Conservation (phyloP, 306 rosid genomes). For the Vigna trinervia region DNA sequence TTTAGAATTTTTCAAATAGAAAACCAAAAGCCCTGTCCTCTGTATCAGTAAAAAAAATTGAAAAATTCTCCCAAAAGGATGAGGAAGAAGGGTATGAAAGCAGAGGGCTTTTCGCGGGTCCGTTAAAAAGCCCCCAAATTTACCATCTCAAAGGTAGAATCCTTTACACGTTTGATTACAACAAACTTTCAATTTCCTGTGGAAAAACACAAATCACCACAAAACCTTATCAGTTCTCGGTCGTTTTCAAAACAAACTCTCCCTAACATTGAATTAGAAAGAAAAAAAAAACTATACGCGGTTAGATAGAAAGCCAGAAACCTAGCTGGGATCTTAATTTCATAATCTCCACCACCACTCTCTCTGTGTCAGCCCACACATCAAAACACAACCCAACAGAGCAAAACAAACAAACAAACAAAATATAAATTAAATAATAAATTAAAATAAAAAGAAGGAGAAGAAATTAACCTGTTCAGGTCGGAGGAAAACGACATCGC, state of each 20-base stretch:
- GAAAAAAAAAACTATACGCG: neutral
- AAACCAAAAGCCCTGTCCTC: slow-evolving; percentile 5
- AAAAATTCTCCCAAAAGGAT: neutral
- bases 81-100: slow-evolving; percentile 31
- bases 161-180: slow-evolving; percentile 67
- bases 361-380: slow-evolving; percentile 51
- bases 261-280: neutral
- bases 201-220: slow-evolving; percentile 51
- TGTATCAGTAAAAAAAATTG: neutral
- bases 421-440: neutral
- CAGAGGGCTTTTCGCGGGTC: slow-evolving; percentile 49
- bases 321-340: slow-evolving; percentile 43
- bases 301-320: slow-evolving; percentile 37
- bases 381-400: slow-evolving; percentile 40
- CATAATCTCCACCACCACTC: slow-evolving; percentile 49
- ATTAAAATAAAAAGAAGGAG: neutral
- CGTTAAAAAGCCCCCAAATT: slow-evolving; percentile 48
- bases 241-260: slow-evolving; percentile 38
- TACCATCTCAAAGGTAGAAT: slow-evolving; percentile 67
- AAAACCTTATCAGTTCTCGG: slow-evolving; percentile 65
- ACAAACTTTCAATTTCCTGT: slow-evolving; percentile 71
- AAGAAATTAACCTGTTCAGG: slow-evolving; percentile 75
- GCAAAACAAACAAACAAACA: neutral
- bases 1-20: neutral
- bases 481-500: slow-evolving; percentile 66